A percentile compares a stretch with the other conserved stretches of the same genome.
Conservation (phyloP, 805 yeast genomes). For the Komagataella pastoris region DNA sequence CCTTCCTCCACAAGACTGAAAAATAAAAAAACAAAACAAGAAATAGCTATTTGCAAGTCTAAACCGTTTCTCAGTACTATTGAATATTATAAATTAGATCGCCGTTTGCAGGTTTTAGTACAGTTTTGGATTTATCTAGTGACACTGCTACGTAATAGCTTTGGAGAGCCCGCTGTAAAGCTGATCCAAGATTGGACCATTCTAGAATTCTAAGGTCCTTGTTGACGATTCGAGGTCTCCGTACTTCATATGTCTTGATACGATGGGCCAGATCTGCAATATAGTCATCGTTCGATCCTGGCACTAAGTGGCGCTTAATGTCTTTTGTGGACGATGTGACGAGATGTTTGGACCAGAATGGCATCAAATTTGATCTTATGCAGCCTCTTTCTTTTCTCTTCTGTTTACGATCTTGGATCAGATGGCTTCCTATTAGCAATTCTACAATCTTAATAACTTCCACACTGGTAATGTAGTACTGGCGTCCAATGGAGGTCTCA, state of each 20-base stretch:
- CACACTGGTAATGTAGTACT: conserved; percentile 46
- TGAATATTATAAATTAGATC: too few relatives aligned
- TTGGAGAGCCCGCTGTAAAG: conserved; percentile 49
- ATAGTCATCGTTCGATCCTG: conserved; percentile 10
- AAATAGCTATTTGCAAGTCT: too few relatives aligned
- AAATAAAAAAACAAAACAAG: too few relatives aligned
- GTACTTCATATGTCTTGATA: conserved; percentile 47
- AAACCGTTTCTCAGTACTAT: too few relatives aligned
- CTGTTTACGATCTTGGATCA: conserved; percentile 23
- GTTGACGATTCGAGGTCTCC: conserved; percentile 59
- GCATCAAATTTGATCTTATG: conserved; percentile 50
- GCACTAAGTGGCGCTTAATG: conserved; percentile 8
- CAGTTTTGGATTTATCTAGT: neutral
- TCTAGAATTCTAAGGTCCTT: conserved; percentile 50
- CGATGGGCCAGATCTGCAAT: conserved; percentile 46
- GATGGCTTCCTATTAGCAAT: conserved; percentile 36
- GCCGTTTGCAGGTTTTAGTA: too few relatives aligned
- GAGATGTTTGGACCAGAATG: conserved; percentile 53
- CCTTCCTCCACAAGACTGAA: too few relatives aligned
- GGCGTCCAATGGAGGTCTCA: too few relatives aligned
- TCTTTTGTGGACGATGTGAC: conserved; percentile 27
- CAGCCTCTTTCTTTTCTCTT: conserved; percentile 55
- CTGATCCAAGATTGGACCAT: conserved; percentile 49
- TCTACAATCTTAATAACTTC: conserved; percentile 58
- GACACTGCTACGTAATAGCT: conserved; percentile 41